These are phyloP conservation scores for Fusarium haematococcum DNA, from an alignment of 2,329 filamentous ascomycete species.

Conservation along the genomic window DNA sequence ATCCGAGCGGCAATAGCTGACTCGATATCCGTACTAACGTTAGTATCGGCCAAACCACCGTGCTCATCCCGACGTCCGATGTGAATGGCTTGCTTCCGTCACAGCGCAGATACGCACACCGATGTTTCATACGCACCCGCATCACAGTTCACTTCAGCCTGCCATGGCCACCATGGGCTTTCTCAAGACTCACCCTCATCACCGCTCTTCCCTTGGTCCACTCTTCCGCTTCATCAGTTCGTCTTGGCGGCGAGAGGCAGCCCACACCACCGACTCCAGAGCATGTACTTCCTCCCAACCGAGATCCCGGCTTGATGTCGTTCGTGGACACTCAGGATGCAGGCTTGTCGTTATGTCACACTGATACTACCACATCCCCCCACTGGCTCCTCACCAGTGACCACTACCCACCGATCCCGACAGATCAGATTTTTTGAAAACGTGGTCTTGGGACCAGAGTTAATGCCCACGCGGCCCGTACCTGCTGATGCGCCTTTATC, in stretches of 20 bases:
- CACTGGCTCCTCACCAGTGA: slow-evolving; percentile 15
- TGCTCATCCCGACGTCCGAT: neutral
- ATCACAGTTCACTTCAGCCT: slow-evolving; percentile 11
- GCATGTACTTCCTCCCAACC: slow-evolving; percentile 15
- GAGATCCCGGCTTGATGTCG: slow-evolving; percentile 21
- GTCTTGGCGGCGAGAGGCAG: slow-evolving; percentile 13
- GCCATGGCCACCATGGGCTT: slow-evolving; percentile 7
- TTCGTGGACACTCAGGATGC: slow-evolving; percentile 25
- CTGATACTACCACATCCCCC: slow-evolving; percentile 31
- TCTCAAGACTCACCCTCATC: slow-evolving; percentile 17
- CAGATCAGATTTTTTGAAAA: slow-evolving; percentile 31
- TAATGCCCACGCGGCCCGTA: slow-evolving; percentile 22
- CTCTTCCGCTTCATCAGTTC: slow-evolving; percentile 14
- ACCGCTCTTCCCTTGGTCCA: slow-evolving; percentile 17
- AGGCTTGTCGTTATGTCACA: slow-evolving; percentile 31
- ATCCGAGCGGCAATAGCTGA: slow-evolving; percentile 1
- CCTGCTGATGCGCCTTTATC: slow-evolving; percentile 32
- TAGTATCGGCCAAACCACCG: slow-evolving; percentile 5
- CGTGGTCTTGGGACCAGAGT: slow-evolving; percentile 37
- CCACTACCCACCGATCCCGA: slow-evolving; percentile 31
- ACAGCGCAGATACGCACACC: slow-evolving; percentile 31
- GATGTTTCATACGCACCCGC: slow-evolving; percentile 29
- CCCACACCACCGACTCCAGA: slow-evolving; percentile 7
- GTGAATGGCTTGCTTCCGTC: slow-evolving; percentile 8
- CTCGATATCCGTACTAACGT: neutral